Base-by-base conservation (phyloP, 2,329 filamentous ascomycete genomes). In the Venturiaceae sp. region DNA sequence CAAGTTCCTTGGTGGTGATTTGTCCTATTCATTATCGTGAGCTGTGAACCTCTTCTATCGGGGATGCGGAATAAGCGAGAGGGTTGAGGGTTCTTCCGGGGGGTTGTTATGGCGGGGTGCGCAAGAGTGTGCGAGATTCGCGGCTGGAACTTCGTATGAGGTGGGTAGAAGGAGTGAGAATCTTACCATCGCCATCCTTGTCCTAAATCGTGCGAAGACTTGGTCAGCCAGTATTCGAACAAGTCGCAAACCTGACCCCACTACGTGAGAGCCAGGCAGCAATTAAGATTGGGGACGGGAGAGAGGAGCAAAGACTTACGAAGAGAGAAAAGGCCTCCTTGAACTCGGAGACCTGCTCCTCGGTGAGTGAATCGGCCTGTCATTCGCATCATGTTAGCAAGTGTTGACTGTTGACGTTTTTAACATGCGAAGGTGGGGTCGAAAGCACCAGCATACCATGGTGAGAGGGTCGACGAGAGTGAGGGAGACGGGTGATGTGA, bases 291-390 rank as follows among this genome's bases (percentile, higher is more conserved):
- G 68, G 68, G 67, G 68, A 14, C 7, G 28, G 14, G 28, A 37
- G 26, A 9, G 28, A 21, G n/a, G n/a, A n/a, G n/a, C n/a, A n/a
- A n/a, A n/a, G 58, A 86, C 94, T 87, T 87, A 99, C 94, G 78
- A 99, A 99, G 66, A 99, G 90, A 75, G 94, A 99, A 81, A 99
- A 99, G 58, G 94, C 94, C 82, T 99, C 94, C 88, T 97, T 99
- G 83, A 97, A 99, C 82, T 99, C 94, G 74, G 94, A 97, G 75
- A 99, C 94, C 84, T 99, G 94, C 81, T 99, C 94, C 83, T 99
- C 94, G 69, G 94, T 97, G 72, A 99, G 87, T 76, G 92, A 92
- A 76, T 99, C 94, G 75, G 92, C 92, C 92, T 97, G 74, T 60
- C 33, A 28, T 58, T 63, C 9, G 8, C 41, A n/a, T n/a, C n/a